A percentile compares a stretch with the other conserved stretches of the same genome.
Evolutionary conservation across 1,139 yeast species (phyloP).

Genomic region (Kodamaea ohmeri): DNA sequence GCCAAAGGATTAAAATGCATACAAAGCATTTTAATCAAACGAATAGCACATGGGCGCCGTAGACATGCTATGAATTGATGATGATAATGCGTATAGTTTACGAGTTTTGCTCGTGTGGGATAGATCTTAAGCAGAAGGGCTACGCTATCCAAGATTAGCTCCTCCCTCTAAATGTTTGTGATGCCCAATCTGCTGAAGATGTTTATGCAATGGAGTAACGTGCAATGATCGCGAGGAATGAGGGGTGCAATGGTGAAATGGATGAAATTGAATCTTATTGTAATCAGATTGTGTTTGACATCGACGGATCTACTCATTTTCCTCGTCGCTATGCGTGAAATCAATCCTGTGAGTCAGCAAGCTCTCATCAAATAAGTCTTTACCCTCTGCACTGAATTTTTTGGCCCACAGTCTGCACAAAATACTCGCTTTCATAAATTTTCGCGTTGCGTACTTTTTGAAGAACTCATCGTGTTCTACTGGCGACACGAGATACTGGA

Average conservation of each 20-base stretch:
- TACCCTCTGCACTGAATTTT: slow-evolving; percentile 37
- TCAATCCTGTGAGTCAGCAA: slow-evolving; percentile 18
- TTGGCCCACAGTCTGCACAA: slow-evolving; percentile 92
- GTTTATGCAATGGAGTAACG: slow-evolving; percentile 1
- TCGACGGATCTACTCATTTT: slow-evolving; percentile 1
- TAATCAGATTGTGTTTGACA: too few relatives aligned
- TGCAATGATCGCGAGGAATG: not conserved
- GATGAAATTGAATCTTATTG: too few relatives aligned
- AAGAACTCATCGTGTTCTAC: slow-evolving; percentile 90
- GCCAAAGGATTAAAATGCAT: not conserved
- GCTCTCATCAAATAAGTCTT: slow-evolving; percentile 19
- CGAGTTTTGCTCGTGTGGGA: not conserved
- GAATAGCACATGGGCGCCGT: not conserved
- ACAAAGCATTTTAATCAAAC: not conserved
- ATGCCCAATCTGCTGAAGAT: too few relatives aligned
- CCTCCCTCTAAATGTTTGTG: not conserved
- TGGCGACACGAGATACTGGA: slow-evolving; percentile 79
- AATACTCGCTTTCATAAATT: slow-evolving; percentile 87
- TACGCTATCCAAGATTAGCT: not conserved
- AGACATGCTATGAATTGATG: not conserved
- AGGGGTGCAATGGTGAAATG: too few relatives aligned
- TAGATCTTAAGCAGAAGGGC: not conserved
- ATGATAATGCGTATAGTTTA: slow-evolving; percentile 1
- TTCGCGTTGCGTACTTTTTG: slow-evolving; percentile 88
- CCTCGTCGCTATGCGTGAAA: slow-evolving; percentile 1